These are phyloP conservation scores for Linum lewisii DNA, from an alignment of 345 rosid species.

Conservation along the genomic window DNA sequence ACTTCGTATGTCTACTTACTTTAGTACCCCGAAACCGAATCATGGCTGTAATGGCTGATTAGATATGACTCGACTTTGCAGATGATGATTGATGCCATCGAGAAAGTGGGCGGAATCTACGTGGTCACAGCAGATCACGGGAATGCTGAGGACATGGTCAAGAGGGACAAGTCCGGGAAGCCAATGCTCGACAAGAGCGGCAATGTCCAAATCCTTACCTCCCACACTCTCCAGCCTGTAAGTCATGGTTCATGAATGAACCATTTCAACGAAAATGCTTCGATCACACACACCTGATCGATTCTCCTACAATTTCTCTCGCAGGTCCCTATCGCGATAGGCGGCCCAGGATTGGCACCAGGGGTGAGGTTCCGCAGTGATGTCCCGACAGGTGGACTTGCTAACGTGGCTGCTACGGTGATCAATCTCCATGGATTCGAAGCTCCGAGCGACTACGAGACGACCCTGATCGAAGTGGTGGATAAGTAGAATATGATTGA, in stretches of 20 bases:
- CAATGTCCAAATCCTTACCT: constrained; percentile 78
- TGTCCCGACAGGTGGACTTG: constrained; percentile 60
- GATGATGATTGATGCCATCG: constrained; percentile 78
- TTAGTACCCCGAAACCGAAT: background rate
- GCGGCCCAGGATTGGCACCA: constrained; percentile 70
- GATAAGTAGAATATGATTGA: constrained; percentile 23
- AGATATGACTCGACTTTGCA: constrained; percentile 21
- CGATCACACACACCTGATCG: background rate
- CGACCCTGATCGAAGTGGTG: constrained; percentile 67
- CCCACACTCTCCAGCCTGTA: constrained; percentile 93
- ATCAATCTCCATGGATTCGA: constrained; percentile 85
- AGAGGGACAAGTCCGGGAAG: constrained; percentile 74
- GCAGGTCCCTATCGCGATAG: constrained; percentile 92
- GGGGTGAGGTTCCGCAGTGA: constrained; percentile 67
- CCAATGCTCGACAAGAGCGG: constrained; percentile 63
- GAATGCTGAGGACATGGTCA: constrained; percentile 97
- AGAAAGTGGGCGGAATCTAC: constrained; percentile 82
- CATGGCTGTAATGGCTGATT: constrained; percentile 1
- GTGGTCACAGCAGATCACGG: constrained; percentile 97
- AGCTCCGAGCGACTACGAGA: constrained; percentile 80
- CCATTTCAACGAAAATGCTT: background rate
- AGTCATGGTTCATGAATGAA: constrained; percentile 17
- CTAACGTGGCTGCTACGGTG: constrained; percentile 94
- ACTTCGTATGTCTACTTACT: background rate
- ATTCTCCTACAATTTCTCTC: background rate